Evolutionary conservation across 805 yeast genomes (phyloP), one percentile per base, ranked within the genome.

Genomic region (Starmerella stigmatis): DNA sequence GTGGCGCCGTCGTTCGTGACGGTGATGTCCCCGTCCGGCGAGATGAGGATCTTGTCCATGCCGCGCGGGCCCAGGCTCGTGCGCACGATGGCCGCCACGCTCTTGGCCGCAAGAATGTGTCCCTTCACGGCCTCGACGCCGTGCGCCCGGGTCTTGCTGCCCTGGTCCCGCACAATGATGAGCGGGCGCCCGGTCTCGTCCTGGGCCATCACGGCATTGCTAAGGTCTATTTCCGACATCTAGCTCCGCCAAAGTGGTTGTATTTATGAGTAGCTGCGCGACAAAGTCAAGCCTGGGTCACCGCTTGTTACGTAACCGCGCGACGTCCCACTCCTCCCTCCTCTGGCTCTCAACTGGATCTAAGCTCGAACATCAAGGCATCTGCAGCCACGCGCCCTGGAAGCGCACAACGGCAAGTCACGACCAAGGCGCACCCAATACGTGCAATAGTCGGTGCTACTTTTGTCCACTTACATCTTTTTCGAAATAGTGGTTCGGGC

Each of bases 161-260:
- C 79, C 59, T 75, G 80, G 60, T 92, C 99, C 63, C 92, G 78
- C 44, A 92, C 99, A 62, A 92, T 92, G 61, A 92, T 89, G 63
- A 92, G 86, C 17, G 99, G 99, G 66, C 98, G 80, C 17, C 99
- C 99, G 88, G 83, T 85, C 66, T 92, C 99, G 64, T 92, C 99
- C 66, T 89, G 98, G 3, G 98, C 97, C 70, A 92, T 86, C 58
- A 92, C 86, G 66, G 98, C 98, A 60, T 94, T 92, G 56, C 97
- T 88, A 74, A 92, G 71, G 64, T 92, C 98, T 32, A 96, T 38
- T 41, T 50, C 54, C n/a, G 54, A 45, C 54, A 50, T 50, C 23
- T 34, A 11, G 38, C 38, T 8, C 27, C 38, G 43, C 12, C 15
- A 10, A 20, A 21, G 40, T 27, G 33, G 29, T 35, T 19, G n/a